These are phyloP conservation scores for Chalciporus piperatoides DNA, from an alignment of 1,284 basidiomycete species.

Conservation along the genomic window DNA sequence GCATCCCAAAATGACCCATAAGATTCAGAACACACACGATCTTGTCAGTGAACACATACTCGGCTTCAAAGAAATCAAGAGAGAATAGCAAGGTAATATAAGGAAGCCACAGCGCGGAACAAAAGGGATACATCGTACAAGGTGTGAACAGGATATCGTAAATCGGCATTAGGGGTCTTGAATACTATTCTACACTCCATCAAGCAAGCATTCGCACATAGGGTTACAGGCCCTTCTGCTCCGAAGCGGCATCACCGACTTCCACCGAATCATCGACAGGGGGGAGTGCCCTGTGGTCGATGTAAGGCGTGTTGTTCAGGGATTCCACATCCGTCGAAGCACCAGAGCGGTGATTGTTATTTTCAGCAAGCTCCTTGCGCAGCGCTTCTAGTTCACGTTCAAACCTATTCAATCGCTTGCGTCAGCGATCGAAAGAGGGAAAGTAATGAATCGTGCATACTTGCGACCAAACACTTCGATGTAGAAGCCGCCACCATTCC, in stretches of 20 bases:
- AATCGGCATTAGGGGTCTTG: slow-evolving; percentile 15
- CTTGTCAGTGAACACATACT: not conserved
- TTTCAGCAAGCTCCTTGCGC: slow-evolving; percentile 80
- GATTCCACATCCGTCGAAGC: slow-evolving; percentile 45
- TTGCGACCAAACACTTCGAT: slow-evolving; percentile 95
- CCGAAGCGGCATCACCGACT: slow-evolving; percentile 4
- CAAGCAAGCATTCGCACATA: not conserved
- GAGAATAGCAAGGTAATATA: not conserved
- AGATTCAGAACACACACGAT: not conserved
- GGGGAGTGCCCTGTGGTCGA: slow-evolving; percentile 24
- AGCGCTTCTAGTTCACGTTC: slow-evolving; percentile 86
- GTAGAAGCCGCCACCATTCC: slow-evolving; percentile 86
- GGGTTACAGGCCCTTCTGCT: slow-evolving; percentile 27
- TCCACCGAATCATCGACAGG: slow-evolving; percentile 13
- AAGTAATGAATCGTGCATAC: slow-evolving; percentile 44
- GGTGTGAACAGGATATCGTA: slow-evolving; percentile 17
- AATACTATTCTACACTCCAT: slow-evolving; percentile 9
- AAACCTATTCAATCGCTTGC: slow-evolving; percentile 51
- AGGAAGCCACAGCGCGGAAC: not conserved
- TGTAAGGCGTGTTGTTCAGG: slow-evolving; percentile 30
- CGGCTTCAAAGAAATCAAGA: not conserved
- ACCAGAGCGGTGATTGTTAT: slow-evolving; percentile 49
- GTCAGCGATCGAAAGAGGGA: slow-evolving; percentile 6
- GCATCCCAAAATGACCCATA: not conserved
- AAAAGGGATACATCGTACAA: slow-evolving; percentile 11